These are phyloP conservation scores for Zizania latifolia DNA, from an alignment of 176 grass and related monocot species.

Conservation along the genomic window DNA sequence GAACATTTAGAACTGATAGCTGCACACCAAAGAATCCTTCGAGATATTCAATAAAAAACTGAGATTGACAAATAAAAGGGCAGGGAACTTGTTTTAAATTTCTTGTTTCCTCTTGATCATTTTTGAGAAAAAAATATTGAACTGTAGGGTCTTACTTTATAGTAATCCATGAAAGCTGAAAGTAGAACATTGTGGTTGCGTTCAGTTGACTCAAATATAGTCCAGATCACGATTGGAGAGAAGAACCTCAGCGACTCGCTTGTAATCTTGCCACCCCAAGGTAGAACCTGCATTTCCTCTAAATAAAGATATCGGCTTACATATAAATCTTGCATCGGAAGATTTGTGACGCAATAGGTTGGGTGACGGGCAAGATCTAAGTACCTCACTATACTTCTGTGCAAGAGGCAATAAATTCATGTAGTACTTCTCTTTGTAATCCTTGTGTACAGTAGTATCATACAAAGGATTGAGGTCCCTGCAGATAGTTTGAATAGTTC, in stretches of 20 bases:
- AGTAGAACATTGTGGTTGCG: conserved; percentile 40
- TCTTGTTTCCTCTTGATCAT: neutral
- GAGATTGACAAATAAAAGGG: neutral
- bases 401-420: conserved; percentile 54
- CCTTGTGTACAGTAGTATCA: conserved; percentile 43
- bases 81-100: neutral
- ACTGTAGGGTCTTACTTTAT: conserved; percentile 28
- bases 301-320: conserved; percentile 49
- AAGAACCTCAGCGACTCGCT: conserved; percentile 87
- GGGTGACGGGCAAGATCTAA: neutral
- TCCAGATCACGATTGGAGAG: conserved; percentile 87
- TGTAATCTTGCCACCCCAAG: conserved; percentile 96
- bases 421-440: conserved; percentile 91
- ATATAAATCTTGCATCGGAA: conserved; percentile 38
- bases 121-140: neutral
- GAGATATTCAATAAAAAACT: neutral
- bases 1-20: neutral
- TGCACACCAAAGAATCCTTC: neutral
- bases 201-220: conserved; percentile 60
- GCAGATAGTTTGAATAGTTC: conserved; percentile 5
- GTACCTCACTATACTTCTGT: conserved; percentile 77
- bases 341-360: neutral
- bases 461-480: conserved; percentile 94
- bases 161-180: conserved; percentile 84
- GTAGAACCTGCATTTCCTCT: conserved; percentile 84